Percentiles rank a stretch among this genome's conserved stretches.
Evolutionary conservation across 2,329 filamentous ascomycete genomes (phyloP).

Genomic region (Sordariomycetes sp.): DNA sequence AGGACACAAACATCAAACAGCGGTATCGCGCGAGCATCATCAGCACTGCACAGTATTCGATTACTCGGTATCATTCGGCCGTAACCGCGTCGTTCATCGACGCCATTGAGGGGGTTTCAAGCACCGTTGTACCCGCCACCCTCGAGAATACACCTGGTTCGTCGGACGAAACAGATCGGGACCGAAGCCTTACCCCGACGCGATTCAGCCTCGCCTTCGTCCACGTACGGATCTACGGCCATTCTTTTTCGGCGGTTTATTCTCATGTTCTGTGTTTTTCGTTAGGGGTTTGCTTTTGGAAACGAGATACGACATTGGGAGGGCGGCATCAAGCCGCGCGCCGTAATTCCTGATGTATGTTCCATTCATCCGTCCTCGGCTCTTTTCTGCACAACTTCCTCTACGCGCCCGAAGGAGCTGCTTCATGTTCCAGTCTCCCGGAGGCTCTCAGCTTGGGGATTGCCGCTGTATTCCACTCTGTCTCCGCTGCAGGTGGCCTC

Average conservation of each 20-base stretch:
- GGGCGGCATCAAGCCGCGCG: background rate
- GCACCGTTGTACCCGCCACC: too few species aligned
- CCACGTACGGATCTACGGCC: background rate
- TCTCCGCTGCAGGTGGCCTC: background rate
- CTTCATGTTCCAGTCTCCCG: background rate
- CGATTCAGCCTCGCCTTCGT: background rate
- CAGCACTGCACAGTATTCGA: background rate
- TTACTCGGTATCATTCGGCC: background rate
- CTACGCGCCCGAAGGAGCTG: too few species aligned
- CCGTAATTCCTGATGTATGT: slow-evolving; percentile 3
- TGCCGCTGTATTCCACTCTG: background rate
- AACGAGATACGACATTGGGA: background rate
- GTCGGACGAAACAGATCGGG: background rate
- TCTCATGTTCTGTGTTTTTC: background rate
- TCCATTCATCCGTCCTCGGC: background rate
- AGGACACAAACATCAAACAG: background rate
- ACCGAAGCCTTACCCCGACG: background rate
- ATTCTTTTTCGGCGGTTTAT: background rate
- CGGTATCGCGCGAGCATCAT: background rate
- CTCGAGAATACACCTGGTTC: background rate
- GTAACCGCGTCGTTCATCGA: background rate
- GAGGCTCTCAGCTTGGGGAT: background rate
- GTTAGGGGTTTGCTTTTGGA: background rate
- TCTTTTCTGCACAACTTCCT: background rate
- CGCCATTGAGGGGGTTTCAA: background rate